These are phyloP conservation scores for Dendrocalamus latiflorus DNA, from an alignment of 202 grass and related monocot genomes.

Conservation along the genomic window DNA sequence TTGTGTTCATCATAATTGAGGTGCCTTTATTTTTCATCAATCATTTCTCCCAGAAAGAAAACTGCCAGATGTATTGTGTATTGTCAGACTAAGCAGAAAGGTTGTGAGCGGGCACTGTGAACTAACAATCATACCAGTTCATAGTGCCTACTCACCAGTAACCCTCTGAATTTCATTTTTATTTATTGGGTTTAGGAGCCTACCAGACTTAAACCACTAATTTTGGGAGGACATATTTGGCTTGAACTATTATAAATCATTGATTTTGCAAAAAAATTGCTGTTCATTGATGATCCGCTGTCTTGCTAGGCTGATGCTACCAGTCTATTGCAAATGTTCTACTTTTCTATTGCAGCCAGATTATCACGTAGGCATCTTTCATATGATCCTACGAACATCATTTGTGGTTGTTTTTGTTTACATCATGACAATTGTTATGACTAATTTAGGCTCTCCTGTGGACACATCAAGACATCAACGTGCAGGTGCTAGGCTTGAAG, in stretches of 20 bases:
- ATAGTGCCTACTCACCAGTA: neutral
- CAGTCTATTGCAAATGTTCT: neutral
- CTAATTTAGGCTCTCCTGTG: slow-evolving; percentile 28
- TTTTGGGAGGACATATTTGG: neutral
- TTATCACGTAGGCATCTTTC: neutral
- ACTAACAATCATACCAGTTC: neutral
- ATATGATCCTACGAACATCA: neutral
- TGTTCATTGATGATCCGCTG: neutral
- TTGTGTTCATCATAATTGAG: neutral
- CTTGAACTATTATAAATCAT: no score
- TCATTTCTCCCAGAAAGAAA: neutral
- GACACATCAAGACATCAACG: slow-evolving; percentile 27
- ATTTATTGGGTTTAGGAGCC: neutral
- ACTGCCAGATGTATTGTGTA: neutral
- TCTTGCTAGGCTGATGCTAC: neutral
- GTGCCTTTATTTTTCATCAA: neutral
- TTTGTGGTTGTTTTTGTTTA: neutral
- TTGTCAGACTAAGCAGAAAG: neutral
- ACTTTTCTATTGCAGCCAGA: neutral
- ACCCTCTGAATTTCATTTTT: neutral
- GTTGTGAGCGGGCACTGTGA: no score
- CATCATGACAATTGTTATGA: slow-evolving; percentile 2
- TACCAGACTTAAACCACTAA: neutral
- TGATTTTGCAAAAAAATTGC: slow-evolving; percentile 6
- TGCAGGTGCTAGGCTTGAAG: slow-evolving; percentile 48